Evolutionary conservation across 2,329 filamentous ascomycete genomes (phyloP).

Genomic region (Westerdykella ornata): DNA sequence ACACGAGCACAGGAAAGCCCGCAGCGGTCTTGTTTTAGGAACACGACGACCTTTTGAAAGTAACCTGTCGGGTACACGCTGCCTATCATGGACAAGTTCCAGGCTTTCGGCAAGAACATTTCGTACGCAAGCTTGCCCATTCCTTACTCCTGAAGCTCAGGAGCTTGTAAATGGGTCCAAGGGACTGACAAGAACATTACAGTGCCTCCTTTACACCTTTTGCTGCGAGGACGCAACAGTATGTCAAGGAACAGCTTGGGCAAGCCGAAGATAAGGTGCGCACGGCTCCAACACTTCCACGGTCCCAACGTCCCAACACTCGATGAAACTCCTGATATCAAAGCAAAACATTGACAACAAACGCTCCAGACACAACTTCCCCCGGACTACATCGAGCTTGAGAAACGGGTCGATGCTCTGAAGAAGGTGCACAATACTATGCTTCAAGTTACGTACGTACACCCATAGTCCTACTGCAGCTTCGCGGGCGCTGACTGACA

Average conservation of each 20-base stretch:
- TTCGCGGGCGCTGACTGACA: slow-evolving; percentile 11
- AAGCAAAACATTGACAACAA: not conserved
- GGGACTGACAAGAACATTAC: slow-evolving; percentile 42
- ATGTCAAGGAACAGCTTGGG: slow-evolving; percentile 95
- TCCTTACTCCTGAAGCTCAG: not conserved
- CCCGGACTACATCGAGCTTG: slow-evolving; percentile 94
- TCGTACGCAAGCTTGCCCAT: slow-evolving; percentile 45
- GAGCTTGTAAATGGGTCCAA: slow-evolving; percentile 2
- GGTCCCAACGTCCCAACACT: not conserved
- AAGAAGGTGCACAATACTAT: slow-evolving; percentile 97
- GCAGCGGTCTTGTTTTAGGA: slow-evolving; percentile 3
- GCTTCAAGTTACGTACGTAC: slow-evolving; percentile 80
- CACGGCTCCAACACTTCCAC: slow-evolving; percentile 1
- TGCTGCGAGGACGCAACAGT: slow-evolving; percentile 89
- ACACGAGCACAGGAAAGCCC: slow-evolving; percentile 24
- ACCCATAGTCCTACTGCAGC: slow-evolving; percentile 2
- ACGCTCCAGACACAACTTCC: slow-evolving; percentile 76
- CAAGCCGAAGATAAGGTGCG: slow-evolving; percentile 86
- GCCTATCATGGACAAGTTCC: slow-evolving; percentile 59
- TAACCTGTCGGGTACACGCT: slow-evolving; percentile 2
- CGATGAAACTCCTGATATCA: no score
- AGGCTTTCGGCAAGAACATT: slow-evolving; percentile 64
- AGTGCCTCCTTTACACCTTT: slow-evolving; percentile 87
- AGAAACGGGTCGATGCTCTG: slow-evolving; percentile 96
- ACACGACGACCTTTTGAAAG: not conserved